These are phyloP conservation scores for Dendryphion nanum DNA, from an alignment of 2,329 filamentous ascomycete genomes.

Conservation along the genomic window DNA sequence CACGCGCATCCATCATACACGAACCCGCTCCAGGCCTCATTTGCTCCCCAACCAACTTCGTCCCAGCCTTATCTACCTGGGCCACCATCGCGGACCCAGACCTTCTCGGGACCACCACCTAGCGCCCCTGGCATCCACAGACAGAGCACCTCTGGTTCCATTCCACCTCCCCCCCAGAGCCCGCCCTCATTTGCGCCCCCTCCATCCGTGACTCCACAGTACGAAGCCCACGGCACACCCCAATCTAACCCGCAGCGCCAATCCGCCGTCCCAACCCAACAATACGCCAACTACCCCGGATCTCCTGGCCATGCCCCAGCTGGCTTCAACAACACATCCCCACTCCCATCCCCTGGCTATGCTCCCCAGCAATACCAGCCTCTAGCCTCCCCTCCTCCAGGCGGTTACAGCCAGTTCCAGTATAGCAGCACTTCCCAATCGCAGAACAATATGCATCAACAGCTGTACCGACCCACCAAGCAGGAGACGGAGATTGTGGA, in stretches of 20 bases:
- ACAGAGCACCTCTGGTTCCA: slow-evolving; percentile 32
- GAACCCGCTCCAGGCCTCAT: slow-evolving; percentile 32
- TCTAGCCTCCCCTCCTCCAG: slow-evolving; percentile 43
- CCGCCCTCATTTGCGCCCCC: slow-evolving; percentile 41
- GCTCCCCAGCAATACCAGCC: slow-evolving; percentile 37
- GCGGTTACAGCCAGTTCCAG: slow-evolving; percentile 58
- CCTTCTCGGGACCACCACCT: slow-evolving; percentile 32
- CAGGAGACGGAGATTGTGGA: slow-evolving; percentile 46
- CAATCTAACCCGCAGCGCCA: slow-evolving; percentile 28
- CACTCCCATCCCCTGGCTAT: slow-evolving; percentile 41
- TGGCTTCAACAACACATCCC: slow-evolving; percentile 24
- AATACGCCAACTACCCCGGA: slow-evolving; percentile 40
- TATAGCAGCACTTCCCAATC: slow-evolving; percentile 40
- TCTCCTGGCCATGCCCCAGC: slow-evolving; percentile 31
- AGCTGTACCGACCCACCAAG: slow-evolving; percentile 68
- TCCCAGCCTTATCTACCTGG: slow-evolving; percentile 43
- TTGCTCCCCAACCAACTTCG: slow-evolving; percentile 34
- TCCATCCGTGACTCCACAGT: slow-evolving; percentile 29
- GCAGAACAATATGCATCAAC: slow-evolving; percentile 62
- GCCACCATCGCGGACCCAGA: slow-evolving; percentile 36
- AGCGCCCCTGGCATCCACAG: slow-evolving; percentile 31
- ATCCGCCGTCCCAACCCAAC: slow-evolving; percentile 31
- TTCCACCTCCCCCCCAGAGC: slow-evolving; percentile 34
- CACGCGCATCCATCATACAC: slow-evolving; percentile 28
- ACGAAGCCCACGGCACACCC: slow-evolving; percentile 18